Evolutionary conservation across 768 basidiomycete genomes (phyloP).

Genomic region (Tulasnella calospora): DNA sequence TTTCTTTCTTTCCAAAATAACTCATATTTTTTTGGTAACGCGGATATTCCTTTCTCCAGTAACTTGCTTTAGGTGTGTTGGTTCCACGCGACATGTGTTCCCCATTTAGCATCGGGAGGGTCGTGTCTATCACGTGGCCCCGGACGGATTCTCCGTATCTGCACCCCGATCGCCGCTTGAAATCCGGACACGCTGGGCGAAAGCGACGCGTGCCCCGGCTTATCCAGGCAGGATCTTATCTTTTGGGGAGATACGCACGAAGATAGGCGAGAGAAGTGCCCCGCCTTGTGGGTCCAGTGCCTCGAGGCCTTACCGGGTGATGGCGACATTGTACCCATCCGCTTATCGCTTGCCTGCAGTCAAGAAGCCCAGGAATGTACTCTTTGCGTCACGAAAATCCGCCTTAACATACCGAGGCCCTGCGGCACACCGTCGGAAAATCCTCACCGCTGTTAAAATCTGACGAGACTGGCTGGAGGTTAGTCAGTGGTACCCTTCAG

Average conservation of each 20-base stretch:
- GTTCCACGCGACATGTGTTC: neutral
- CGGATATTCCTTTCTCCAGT: too few relatives aligned
- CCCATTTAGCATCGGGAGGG: neutral
- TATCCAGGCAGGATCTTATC: slow-evolving; percentile 1
- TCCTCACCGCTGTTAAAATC: neutral
- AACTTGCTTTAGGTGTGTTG: too few relatives aligned
- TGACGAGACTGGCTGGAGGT: neutral
- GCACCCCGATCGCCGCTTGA: neutral
- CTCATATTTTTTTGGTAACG: too few relatives aligned
- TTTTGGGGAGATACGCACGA: neutral
- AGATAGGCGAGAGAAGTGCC: neutral
- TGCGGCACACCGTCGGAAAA: neutral
- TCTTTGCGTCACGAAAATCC: neutral
- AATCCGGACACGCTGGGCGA: neutral
- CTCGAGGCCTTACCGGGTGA: neutral
- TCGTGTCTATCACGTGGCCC: neutral
- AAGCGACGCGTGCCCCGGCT: neutral
- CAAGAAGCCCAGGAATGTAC: neutral
- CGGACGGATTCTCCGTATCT: neutral
- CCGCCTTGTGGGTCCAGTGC: neutral
- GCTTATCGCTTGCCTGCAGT: neutral
- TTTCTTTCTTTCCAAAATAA: too few relatives aligned
- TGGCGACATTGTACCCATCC: neutral
- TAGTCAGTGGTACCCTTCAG: neutral
- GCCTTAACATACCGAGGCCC: neutral